Evolutionary conservation across 2,329 filamentous ascomycete genomes (phyloP).

Genomic region (Sordariomycetes sp.): DNA sequence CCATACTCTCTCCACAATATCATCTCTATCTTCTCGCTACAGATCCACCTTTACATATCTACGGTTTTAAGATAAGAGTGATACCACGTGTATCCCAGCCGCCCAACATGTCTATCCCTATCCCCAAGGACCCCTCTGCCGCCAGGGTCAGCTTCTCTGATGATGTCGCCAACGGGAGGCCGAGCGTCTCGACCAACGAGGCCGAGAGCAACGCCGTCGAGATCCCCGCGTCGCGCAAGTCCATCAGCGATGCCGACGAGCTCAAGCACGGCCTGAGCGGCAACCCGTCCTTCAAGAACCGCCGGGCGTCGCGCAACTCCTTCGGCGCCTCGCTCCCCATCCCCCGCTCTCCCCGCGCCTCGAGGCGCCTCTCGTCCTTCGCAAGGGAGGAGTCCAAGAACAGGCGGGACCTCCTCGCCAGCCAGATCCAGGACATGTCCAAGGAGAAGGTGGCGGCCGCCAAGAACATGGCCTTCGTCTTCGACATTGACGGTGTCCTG

Average conservation of each 20-base stretch:
- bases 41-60: not conserved
- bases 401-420: conserved; percentile 53
- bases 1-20: not conserved
- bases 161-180: not conserved
- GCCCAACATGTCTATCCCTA: not conserved
- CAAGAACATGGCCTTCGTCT: conserved; percentile 68
- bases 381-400: conserved; percentile 11
- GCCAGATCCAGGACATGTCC: conserved; percentile 56
- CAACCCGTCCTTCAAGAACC: conserved; percentile 52
- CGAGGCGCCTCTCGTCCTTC: conserved; percentile 48
- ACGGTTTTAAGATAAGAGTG: not conserved
- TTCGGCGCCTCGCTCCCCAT: conserved; percentile 64
- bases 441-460: conserved; percentile 52
- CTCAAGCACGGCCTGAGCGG: conserved; percentile 65
- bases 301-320: conserved; percentile 60
- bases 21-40: not conserved
- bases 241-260: conserved; percentile 51
- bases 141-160: not conserved
- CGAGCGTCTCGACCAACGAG: not conserved
- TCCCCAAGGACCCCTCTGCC: not conserved
- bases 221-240: conserved; percentile 54
- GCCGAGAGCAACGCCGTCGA: conserved; percentile 36
- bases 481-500: conserved; percentile 92
- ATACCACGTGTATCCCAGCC: not conserved
- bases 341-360: conserved; percentile 55